Base-by-base conservation (phyloP, 805 yeast species). In the Debaryomyces castellii region DNA sequence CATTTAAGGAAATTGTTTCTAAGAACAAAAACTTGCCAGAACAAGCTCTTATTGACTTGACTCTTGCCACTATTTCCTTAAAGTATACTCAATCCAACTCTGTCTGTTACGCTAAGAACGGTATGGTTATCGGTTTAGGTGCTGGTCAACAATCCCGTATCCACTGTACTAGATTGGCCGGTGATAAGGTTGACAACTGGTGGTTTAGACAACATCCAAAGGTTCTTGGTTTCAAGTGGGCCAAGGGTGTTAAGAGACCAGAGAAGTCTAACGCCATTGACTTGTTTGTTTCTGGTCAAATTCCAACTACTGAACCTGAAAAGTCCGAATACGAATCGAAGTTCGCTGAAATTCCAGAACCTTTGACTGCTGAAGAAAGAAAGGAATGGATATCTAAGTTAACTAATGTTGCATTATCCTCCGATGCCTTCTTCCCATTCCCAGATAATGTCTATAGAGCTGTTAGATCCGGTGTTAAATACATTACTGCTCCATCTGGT, bases 401-500 rank as follows among this genome's bases (percentile, higher is more conserved):
- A 67, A 81, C 75, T 48, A 83, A 88, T 58, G 99, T 94, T 46
- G 90, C 98, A 10, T 77, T 91, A 58, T 86, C 97, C 14, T 90
- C 97, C 3, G 99, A 94, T 67, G 99, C 99, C 23, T 94, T 94
- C 83, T 94, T 94, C 96, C 99, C 99, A 73, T 94, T 94, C 94
- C 94, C 98, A 55, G 99, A 94, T 71, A 94, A 94, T 65, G 96
- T 94, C 57, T 90, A 92, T 82, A 84, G 99, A 70, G 98, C 98
- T 53, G 97, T 84, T 43, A 83, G 88, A 77, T 86, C 96, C 16
- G 99, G 99, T 67, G 99, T 91, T 58, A 89, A 89, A 71, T 94
- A 76, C 74, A 79, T 94, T 64, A 95, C 96, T 60, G 99, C 99
- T 43, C 96, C 99, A 48, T 82, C 95, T 41, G 99, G 99, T 47